Conservation (phyloP, 1,139 yeast species). For the Protomyces arabidopsidicola region DNA sequence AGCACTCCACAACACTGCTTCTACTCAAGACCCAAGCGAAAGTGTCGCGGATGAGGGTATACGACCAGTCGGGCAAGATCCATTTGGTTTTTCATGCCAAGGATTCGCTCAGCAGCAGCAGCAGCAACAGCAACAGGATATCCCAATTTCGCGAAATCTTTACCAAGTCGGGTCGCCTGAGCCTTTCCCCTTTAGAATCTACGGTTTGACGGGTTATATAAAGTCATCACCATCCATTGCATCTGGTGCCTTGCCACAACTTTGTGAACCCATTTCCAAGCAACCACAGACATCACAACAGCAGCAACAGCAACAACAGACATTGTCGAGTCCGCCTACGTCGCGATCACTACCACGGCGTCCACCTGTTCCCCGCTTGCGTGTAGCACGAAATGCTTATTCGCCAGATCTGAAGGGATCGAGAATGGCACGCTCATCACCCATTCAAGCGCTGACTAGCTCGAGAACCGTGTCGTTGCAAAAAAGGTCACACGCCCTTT, state of each 20-base stretch:
- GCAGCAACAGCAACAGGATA: too few relatives aligned
- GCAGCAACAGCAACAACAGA: too few relatives aligned
- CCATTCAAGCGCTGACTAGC: too few relatives aligned
- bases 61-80: background rate
- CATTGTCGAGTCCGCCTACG: too few relatives aligned
- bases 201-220: background rate
- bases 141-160: background rate
- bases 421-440: background rate
- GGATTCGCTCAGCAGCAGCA: background rate
- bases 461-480: too few relatives aligned
- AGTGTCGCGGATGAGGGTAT: background rate
- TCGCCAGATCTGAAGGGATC: too few relatives aligned
- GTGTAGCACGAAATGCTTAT: background rate
- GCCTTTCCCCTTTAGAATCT: background rate
- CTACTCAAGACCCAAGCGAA: too few relatives aligned
- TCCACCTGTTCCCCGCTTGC: background rate
- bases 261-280: too few relatives aligned
- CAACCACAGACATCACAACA: background rate
- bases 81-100: background rate
- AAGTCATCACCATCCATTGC: too few relatives aligned
- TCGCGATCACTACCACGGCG: background rate
- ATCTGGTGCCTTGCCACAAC: too few relatives aligned
- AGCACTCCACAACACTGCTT: background rate
- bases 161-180: background rate
- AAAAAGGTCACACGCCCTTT: too few relatives aligned